Evolutionary conservation across 495 filamentous ascomycete species (phyloP).

Genomic region (Usnea hakonensis): DNA sequence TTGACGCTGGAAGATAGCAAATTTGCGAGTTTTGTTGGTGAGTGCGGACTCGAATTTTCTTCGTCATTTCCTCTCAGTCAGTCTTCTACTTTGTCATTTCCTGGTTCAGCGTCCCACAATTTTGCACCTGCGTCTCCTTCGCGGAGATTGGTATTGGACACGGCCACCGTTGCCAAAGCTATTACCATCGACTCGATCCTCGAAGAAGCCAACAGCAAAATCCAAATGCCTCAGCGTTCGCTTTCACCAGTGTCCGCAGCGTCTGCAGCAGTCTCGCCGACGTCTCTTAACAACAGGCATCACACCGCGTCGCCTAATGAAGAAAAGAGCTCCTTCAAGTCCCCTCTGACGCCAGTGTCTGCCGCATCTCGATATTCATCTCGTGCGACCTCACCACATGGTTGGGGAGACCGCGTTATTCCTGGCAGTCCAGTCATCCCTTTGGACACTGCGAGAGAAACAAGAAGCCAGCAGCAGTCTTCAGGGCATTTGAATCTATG

Average conservation of each 20-base stretch:
- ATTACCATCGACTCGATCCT: slow-evolving; percentile 27
- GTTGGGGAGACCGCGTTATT: not conserved
- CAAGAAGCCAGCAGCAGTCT: slow-evolving; percentile 4
- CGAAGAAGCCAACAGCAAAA: slow-evolving; percentile 26
- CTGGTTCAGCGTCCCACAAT: slow-evolving; percentile 24
- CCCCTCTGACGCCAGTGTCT: slow-evolving; percentile 44
- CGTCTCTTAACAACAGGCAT: slow-evolving; percentile 18
- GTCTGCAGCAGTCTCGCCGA: slow-evolving; percentile 24
- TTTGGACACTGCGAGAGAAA: slow-evolving; percentile 1
- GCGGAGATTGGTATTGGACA: slow-evolving; percentile 16
- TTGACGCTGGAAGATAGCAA: slow-evolving; percentile 53
- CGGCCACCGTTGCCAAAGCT: slow-evolving; percentile 17
- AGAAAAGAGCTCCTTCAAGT: slow-evolving; percentile 39
- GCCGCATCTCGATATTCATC: slow-evolving; percentile 34
- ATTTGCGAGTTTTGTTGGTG: slow-evolving; percentile 66
- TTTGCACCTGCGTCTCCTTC: slow-evolving; percentile 24
- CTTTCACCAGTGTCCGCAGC: slow-evolving; percentile 27
- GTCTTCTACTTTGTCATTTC: slow-evolving; percentile 24
- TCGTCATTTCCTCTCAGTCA: slow-evolving; percentile 14
- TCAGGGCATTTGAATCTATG: not conserved
- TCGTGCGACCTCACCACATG: slow-evolving; percentile 10
- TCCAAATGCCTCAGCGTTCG: slow-evolving; percentile 26
- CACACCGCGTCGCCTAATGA: slow-evolving; percentile 4
- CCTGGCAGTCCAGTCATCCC: not conserved
- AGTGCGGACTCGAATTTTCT: slow-evolving; percentile 46